Evolutionary conservation across 169 alveolate genomes (phyloP), one percentile per base, ranked within the genome.

Genomic region (Cardiosporidium cionae): DNA sequence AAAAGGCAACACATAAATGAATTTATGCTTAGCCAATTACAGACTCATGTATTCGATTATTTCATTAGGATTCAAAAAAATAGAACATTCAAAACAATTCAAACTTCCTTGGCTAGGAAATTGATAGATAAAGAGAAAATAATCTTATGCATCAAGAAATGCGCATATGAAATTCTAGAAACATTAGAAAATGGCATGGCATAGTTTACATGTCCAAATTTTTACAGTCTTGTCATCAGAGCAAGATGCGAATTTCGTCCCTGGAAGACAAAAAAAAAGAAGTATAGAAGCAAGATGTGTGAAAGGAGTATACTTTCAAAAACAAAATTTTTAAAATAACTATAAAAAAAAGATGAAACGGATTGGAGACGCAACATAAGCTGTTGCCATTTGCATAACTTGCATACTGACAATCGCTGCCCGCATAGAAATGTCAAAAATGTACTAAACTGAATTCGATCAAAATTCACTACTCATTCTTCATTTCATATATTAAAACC

Each of bases 201-300:
- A n/a, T n/a, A 1, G 25, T 68, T 44, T 52, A 70, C 76, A 52
- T 3, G 79, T 72, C 79, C 79, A 72, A 2, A 72, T 54, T 28
- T 27, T 23, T 1, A 72, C 7, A 23, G 31, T 64, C 54, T 67
- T 37, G 52, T 72, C 79, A 23, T 54, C 79, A 25, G 79, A 72
- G 35, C 73, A 54, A 72, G 68, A 23, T 23, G 64, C 71, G 7
- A 72, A 25, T 31, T 58, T 66, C 16, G 67, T 27, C n/a, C 79
- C 79, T 7, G 29, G 27, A 52, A 44, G 72, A 36, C 44, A 32
- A 72, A 72, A 2, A 72, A 64, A 31, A 72, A 25, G 32, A 25
- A 25, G 73, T 63, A 72, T 7, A 72, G 73, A 32, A 72, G 62
- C 52, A 72, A 72, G 25, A 28, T 29, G 72, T 72, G 79, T 2